phyloP scores from a whole-genome alignment of 305 asterid species.

The Fraxinus sp. region DNA sequence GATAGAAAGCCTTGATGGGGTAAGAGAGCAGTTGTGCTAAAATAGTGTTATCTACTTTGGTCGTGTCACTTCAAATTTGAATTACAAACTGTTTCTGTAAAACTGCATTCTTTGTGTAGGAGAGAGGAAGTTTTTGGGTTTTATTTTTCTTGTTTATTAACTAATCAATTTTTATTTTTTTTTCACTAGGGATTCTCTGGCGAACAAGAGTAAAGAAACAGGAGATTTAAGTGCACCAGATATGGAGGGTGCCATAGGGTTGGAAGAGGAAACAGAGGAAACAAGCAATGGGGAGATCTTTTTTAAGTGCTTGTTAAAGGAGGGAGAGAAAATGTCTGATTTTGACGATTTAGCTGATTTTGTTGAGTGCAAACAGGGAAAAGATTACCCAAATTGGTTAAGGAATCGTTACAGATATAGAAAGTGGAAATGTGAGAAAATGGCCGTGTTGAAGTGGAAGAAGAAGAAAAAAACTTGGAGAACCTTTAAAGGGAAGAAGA shows the following conservation, averaged over 20 bases:
- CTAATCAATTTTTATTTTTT: neutral
- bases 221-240: slow-evolving; percentile 25
- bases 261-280: slow-evolving; percentile 65
- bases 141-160: slow-evolving; percentile 16
- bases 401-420: slow-evolving; percentile 55
- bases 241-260: slow-evolving; percentile 31
- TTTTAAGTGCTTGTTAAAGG: slow-evolving; percentile 43
- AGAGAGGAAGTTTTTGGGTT: neutral
- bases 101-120: neutral
- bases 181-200: slow-evolving; percentile 29
- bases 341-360: slow-evolving; percentile 61
- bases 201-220: slow-evolving; percentile 22
- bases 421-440: slow-evolving; percentile 53
- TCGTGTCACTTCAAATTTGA: neutral
- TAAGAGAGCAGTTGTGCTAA: neutral
- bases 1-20: neutral
- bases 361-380: slow-evolving; percentile 65
- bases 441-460: slow-evolving; percentile 68
- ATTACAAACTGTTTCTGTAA: neutral
- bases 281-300: slow-evolving; percentile 61
- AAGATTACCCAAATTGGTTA: slow-evolving; percentile 69
- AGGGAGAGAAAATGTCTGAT: slow-evolving; percentile 21
- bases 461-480: slow-evolving; percentile 60
- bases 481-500: slow-evolving; percentile 34
- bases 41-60: neutral